Evolutionary conservation across 163 green algal species (phyloP), one percentile per base, ranked within the genome.

Genomic region (Chlorella variabilis): DNA sequence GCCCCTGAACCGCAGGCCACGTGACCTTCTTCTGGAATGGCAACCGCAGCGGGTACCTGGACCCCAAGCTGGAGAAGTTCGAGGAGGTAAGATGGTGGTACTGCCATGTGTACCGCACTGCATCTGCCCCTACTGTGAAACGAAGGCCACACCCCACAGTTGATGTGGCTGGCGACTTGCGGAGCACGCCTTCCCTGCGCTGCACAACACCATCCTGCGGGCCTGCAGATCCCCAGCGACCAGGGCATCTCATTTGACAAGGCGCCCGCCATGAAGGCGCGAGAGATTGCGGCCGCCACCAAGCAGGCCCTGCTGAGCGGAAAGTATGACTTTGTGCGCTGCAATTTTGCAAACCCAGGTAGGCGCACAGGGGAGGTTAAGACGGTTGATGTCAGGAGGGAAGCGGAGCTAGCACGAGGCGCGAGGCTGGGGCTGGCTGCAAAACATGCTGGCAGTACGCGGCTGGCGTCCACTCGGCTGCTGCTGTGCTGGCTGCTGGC

Each of bases 1-100:
- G 29, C 51, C 8, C 11, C 23, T 38, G 9, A 20, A 17, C 9
- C 7, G 4, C 73, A 62, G 82, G 83, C 25, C 94, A 98, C 84
- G 93, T 97, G 36, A 97, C 94, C 29, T 98, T 98, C 87, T 98
- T 98, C 91, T 98, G 95, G 84, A 99, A 99, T 73, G 96, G 96
- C 83, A 99, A 99, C 91, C 90, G 96, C 75, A 95, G 87, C 33
- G 96, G 96, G n/a, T 98, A 97, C 89, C 95, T 98, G 81, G 89
- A 98, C 80, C 84, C 91, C 54, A 90, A 95, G 34, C 80, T 97
- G 77, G 96, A 99, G 92, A 96, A 91, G n/a, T 99, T 97, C 84
- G 80, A 96, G 25, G 95, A 98, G 90, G 89, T 94, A 70, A 1
- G 82, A 11, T 76, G 68, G n/a, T n/a, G n/a, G n/a, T n/a, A n/a